These are phyloP conservation scores for Chrysanthemum seticuspe DNA, from an alignment of 129 eudicot genomes.

Conservation along the genomic window DNA sequence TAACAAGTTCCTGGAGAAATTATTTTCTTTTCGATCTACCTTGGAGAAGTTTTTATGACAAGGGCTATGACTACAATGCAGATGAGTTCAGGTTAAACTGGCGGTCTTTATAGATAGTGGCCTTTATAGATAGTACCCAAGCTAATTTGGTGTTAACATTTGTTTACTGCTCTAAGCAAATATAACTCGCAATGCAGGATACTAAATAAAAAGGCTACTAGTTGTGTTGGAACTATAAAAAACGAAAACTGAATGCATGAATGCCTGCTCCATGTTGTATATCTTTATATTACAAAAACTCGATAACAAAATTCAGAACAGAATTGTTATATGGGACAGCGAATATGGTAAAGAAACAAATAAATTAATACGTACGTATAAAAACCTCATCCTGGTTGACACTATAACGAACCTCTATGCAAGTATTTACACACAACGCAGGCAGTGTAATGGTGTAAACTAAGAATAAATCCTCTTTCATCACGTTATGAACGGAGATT, in stretches of 20 bases:
- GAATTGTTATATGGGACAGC: not conserved
- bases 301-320: slow-evolving; percentile 1
- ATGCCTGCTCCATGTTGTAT: slow-evolving; percentile 16
- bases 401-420: slow-evolving; percentile 23
- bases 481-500: slow-evolving; percentile 7
- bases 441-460: slow-evolving; percentile 17
- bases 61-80: too few relatives aligned
- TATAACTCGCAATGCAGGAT: not conserved
- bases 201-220: not conserved
- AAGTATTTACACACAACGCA: slow-evolving; percentile 40
- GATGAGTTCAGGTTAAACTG: too few relatives aligned
- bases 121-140: too few relatives aligned
- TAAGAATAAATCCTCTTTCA: slow-evolving; percentile 13
- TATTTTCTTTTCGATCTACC: too few relatives aligned
- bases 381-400: slow-evolving; percentile 20
- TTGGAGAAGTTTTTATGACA: too few relatives aligned
- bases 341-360: slow-evolving; percentile 20
- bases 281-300: slow-evolving; percentile 30
- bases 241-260: slow-evolving; percentile 14
- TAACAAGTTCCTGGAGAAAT: too few relatives aligned
- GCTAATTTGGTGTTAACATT: too few relatives aligned
- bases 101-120: too few relatives aligned
- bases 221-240: not conserved
- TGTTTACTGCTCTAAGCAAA: not conserved
- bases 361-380: slow-evolving; percentile 21